Evolutionary conservation across 371 early-diverging fungal species (phyloP), one percentile per base, ranked within the genome.

Genomic region (Actinomortierella wolfii): DNA sequence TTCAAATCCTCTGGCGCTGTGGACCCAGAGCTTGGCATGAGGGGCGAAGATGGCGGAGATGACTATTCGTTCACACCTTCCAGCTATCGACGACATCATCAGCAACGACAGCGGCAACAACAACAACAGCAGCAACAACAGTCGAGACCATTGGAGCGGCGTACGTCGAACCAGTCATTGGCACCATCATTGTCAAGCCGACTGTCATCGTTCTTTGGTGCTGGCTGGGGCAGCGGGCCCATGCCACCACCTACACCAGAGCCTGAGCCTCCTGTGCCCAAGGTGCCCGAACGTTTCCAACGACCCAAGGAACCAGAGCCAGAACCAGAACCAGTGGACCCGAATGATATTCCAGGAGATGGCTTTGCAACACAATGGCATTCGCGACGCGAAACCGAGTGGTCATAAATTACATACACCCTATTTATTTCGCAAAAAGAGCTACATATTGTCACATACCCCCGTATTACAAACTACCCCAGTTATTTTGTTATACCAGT

Each of bases 41-140:
- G 59, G 17, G 60, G 61, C 3, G 76, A 68, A 14, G 64, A 63
- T 8, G 48, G 63, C 8, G 70, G 67, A 15, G 63, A 78, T 14
- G 67, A 69, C 25, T 56, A 56, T 42, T 15, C 41, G 13, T 62
- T 70, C 44, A 58, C 63, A 20, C 74, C 74, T 18, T 75, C 79
- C 13, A 70, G 65, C 29, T 70, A 70, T 41, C 52, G 71, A 51
- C 53, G 59, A 41, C 71, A 70, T 61, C 71, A 65, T n/a, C 71
- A 57, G 11, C 71, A 70, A 24, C 64, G 71, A n/a, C 61, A 67
- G 54, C 68, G 50, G 18, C 68, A 64, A 25, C 56, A 42, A 18
- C 42, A 47, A 15, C 49, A 17, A 23, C 39, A 47, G 14, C 48
- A 49, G 15, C 46, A 40, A 2, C 60, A 60, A 17, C 45, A 56